Base-by-base conservation (phyloP, 1,139 yeast species). In the Kodamaea sp. region DNA sequence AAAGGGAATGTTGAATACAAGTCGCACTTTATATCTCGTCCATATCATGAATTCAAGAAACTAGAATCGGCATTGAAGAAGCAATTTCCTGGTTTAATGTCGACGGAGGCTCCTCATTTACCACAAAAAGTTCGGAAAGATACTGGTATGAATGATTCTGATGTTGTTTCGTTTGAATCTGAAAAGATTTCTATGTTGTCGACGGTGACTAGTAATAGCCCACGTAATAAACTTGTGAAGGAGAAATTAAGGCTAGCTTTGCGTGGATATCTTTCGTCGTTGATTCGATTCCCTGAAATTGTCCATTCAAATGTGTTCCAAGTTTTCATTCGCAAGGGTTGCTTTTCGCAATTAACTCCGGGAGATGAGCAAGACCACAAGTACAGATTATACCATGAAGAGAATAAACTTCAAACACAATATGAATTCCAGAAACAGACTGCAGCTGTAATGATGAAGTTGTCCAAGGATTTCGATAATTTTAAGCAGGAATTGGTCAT, bases 201-300 rank as follows among this genome's bases (percentile, higher is more conserved):
- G 78, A 6, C 72, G 75, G 1, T 66, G 84, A 20, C n/a, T 24
- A 9, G 9, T 9, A 7, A 12, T 24, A 10, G 7, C 10, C 24
- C 36, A 22, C 9, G 12, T 6, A 25, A 27, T 10, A 35, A 33
- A 15, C 50, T 65, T 28, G 51, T 50, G 7, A 54, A 70, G 32
- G 97, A 90, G 57, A 81, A 79, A 48, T 73, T 87, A 47, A 67
- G 97, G 33, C 70, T 88, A 12, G 77, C 94, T 0, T 63, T 90
- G 31, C 67, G 97, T 39, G 87, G 90, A 0, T 90, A 84, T 54
- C 53, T 90, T 38, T 67, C 73, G 31, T 59, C 71, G 5, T 60
- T 89, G 12, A 53, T 77, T 5, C 65, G 72, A 27, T 74, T 75
- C 35, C 70, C 78, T 2, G 84, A 80, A 37, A 70, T 87, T 0